Percentiles rank a stretch among this genome's conserved stretches.
phyloP scores from a whole-genome alignment of 306 rosid species.

The Rosa rugosa region DNA sequence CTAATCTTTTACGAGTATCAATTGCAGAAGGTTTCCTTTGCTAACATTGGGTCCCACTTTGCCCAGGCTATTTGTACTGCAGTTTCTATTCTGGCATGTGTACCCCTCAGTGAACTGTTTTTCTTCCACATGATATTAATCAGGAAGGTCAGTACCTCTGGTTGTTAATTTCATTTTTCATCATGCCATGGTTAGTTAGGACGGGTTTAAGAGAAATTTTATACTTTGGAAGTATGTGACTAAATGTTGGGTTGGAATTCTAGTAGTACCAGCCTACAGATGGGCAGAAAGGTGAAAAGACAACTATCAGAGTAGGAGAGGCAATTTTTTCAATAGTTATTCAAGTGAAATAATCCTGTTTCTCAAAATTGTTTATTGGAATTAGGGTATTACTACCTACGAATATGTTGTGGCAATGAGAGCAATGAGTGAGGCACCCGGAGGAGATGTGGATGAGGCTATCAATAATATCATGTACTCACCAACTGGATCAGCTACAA shows the following conservation, averaged over 20 bases:
- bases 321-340: neutral
- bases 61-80: constrained; percentile 82
- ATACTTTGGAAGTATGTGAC: constrained; percentile 1
- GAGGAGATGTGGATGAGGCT: constrained; percentile 70
- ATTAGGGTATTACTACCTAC: constrained; percentile 94
- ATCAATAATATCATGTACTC: constrained; percentile 64
- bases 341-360: constrained; percentile 18
- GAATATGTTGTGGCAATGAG: constrained; percentile 97
- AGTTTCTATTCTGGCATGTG: constrained; percentile 89
- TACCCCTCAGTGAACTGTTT: constrained; percentile 92
- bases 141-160: constrained; percentile 74
- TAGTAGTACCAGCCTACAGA: neutral
- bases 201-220: constrained; percentile 20
- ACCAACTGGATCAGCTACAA: constrained; percentile 89
- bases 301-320: neutral
- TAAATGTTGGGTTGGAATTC: constrained; percentile 12
- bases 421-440: constrained; percentile 87
- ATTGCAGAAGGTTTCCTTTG: constrained; percentile 25
- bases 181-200: constrained; percentile 22
- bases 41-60: constrained; percentile 32
- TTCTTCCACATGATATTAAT: constrained; percentile 96
- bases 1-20: constrained; percentile 20
- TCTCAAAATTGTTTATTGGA: constrained; percentile 24
- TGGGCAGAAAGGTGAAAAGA: neutral
- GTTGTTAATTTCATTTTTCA: constrained; percentile 23